A percentile compares a stretch with the other conserved stretches of the same genome.
Evolutionary conservation across 768 basidiomycete species (phyloP).

Genomic region (Russula olivacea): DNA sequence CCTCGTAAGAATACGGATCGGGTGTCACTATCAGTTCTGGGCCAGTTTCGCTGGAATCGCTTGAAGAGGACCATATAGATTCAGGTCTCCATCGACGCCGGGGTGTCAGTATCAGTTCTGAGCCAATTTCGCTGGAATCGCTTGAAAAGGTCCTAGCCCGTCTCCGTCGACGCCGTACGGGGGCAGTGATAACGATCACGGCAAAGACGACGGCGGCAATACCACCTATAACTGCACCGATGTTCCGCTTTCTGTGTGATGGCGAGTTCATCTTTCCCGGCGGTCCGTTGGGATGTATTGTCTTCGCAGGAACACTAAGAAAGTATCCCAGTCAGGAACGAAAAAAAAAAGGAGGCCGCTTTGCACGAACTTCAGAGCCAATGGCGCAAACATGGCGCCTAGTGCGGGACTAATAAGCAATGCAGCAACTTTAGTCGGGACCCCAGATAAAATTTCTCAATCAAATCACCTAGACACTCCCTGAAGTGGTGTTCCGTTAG

Average conservation of each 20-base stretch:
- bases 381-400: slow-evolving; percentile 27
- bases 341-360: background rate
- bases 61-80: background rate
- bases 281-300: background rate
- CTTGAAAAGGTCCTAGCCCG: background rate
- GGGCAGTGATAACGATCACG: background rate
- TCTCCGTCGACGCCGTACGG: slow-evolving; percentile 12
- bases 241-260: background rate
- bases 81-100: slow-evolving; percentile 9
- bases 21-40: background rate
- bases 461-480: slow-evolving; percentile 18
- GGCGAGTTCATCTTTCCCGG: background rate
- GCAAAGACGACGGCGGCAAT: background rate
- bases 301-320: slow-evolving; percentile 1
- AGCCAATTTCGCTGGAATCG: background rate
- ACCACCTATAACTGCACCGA: slow-evolving; percentile 16
- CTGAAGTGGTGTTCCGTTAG: background rate
- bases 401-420: slow-evolving; percentile 23
- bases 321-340: background rate
- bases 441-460: too few relatives aligned
- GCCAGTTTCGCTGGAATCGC: background rate
- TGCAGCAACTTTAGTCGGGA: background rate
- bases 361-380: slow-evolving; percentile 26
- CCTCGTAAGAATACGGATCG: background rate
- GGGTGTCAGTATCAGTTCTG: background rate